phyloP scores from a whole-genome alignment of 2,329 filamentous ascomycete species.

The Chrysoporthe cubensis region DNA sequence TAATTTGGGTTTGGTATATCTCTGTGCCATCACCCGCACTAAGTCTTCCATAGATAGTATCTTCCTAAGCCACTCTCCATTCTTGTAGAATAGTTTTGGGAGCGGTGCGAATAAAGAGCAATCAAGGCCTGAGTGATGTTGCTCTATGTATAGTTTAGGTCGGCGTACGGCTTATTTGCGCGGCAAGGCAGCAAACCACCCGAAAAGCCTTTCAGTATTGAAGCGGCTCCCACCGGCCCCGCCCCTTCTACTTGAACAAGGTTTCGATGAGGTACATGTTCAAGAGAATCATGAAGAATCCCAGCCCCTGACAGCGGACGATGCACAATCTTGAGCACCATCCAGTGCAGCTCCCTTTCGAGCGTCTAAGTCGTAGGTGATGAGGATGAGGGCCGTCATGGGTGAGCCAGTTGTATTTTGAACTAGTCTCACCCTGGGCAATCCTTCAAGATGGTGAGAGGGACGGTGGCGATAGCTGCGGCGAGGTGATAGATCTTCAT shows the following conservation, averaged over 20 bases:
- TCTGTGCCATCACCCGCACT: background rate
- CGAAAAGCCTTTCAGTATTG: constrained; percentile 13
- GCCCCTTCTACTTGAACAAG: constrained; percentile 15
- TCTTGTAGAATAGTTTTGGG: constrained; percentile 12
- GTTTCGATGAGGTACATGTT: constrained; percentile 21
- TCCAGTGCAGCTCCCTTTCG: constrained; percentile 16
- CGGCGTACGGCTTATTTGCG: background rate
- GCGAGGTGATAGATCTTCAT: too few relatives aligned
- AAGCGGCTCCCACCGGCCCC: constrained; percentile 18
- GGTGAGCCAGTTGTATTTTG: background rate
- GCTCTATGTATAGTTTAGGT: constrained; percentile 10
- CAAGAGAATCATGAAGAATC: constrained; percentile 17
- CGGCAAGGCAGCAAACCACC: constrained; percentile 19
- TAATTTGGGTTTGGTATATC: too few relatives aligned
- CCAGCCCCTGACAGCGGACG: constrained; percentile 4
- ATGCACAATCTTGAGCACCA: constrained; percentile 14
- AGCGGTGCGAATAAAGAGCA: constrained; percentile 14
- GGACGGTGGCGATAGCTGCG: too few relatives aligned
- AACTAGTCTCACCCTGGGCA: background rate
- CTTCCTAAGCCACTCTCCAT: constrained; percentile 6
- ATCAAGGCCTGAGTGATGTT: constrained; percentile 19
- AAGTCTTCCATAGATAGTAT: background rate
- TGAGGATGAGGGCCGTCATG: background rate
- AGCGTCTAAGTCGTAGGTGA: constrained; percentile 21
- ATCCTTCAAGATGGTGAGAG: too few relatives aligned